Percentiles rank a stretch among this genome's conserved stretches.
These are phyloP conservation scores for Madurella fahalii DNA, from an alignment of 2,329 filamentous ascomycete genomes.

Conservation along the genomic window DNA sequence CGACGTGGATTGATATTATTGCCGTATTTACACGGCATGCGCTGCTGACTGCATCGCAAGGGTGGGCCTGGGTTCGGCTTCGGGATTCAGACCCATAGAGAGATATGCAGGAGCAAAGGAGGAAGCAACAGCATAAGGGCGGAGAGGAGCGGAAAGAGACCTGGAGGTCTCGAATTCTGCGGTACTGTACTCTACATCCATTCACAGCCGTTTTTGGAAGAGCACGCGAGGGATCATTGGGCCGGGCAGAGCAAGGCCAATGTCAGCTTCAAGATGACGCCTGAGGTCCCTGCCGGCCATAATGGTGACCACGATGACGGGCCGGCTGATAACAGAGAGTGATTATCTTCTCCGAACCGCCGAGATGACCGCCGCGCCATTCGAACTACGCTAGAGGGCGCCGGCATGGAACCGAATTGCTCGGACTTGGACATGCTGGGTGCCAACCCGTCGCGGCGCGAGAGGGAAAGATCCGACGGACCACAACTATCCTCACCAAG, in stretches of 20 bases:
- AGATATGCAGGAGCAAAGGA: not conserved
- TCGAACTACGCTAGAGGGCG: no score
- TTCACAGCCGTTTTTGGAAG: not conserved
- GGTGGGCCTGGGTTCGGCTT: not conserved
- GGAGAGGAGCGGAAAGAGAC: not conserved
- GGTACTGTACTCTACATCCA: not conserved
- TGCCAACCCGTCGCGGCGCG: no score
- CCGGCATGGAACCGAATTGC: no score
- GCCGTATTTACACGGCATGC: not conserved
- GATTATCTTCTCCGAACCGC: no score
- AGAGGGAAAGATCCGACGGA: no score
- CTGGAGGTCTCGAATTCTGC: no score
- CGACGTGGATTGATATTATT: not conserved
- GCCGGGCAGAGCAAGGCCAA: not conserved
- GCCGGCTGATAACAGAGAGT: no score
- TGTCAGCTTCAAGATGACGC: not conserved
- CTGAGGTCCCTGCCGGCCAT: not conserved
- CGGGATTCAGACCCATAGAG: not conserved
- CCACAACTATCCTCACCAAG: no score
- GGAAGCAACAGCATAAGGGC: not conserved
- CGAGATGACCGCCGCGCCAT: no score
- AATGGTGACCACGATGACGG: not conserved
- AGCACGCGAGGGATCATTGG: no score
- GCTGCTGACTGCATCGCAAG: not conserved
- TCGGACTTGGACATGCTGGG: no score